Evolutionary conservation across 2,329 filamentous ascomycete genomes (phyloP).

Genomic region (Fragosphaeria purpurea): DNA sequence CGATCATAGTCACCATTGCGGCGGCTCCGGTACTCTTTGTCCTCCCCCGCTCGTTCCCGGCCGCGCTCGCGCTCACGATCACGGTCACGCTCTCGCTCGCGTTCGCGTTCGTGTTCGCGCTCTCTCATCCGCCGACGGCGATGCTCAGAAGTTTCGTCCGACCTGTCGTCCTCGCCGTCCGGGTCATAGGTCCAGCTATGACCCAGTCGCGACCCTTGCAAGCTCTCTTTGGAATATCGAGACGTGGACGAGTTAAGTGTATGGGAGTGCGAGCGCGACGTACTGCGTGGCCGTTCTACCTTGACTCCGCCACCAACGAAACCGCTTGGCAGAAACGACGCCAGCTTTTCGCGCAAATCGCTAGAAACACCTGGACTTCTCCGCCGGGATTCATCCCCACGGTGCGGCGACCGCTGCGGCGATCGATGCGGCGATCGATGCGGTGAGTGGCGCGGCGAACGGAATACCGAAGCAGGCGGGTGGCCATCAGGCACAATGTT

Average conservation of each 20-base stretch:
- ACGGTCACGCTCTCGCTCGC: conserved; percentile 9
- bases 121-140: conserved; percentile 17
- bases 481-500: conserved; percentile 18
- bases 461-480: conserved; percentile 13
- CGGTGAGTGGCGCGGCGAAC: neutral
- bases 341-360: conserved; percentile 33
- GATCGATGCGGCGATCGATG: conserved; percentile 1
- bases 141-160: conserved; percentile 8
- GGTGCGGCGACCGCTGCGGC: conserved; percentile 10
- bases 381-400: conserved; percentile 26
- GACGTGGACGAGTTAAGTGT: neutral
- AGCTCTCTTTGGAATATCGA: conserved; percentile 30
- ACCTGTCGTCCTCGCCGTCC: conserved; percentile 7
- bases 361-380: conserved; percentile 25
- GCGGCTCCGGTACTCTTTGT: neutral
- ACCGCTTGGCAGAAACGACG: conserved; percentile 31
- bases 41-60: conserved; percentile 1
- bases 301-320: conserved; percentile 12
- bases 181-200: conserved; percentile 33
- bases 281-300: conserved; percentile 22
- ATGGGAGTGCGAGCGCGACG: conserved; percentile 9
- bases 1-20: conserved; percentile 14
- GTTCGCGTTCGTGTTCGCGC: conserved; percentile 13
- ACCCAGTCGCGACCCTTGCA: conserved; percentile 30
- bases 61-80: conserved; percentile 24